Conservation (phyloP, 2,329 filamentous ascomycete species). For the Ceratocystis smalleyi region DNA sequence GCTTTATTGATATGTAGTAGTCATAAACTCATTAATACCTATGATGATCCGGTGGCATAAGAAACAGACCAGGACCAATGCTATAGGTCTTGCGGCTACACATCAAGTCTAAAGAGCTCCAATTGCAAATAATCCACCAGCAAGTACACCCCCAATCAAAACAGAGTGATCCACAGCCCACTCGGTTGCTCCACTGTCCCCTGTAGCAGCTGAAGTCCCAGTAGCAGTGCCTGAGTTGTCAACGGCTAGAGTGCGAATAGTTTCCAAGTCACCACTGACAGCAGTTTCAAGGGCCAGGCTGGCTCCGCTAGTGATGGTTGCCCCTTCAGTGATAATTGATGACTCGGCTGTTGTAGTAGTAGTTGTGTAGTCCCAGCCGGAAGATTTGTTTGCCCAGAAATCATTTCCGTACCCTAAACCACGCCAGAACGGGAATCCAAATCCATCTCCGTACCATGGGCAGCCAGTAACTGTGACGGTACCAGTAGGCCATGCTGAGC, state of each 20-base stretch:
- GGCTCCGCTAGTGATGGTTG: slow-evolving; percentile 16
- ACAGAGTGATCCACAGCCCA: slow-evolving; percentile 14
- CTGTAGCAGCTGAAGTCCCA: slow-evolving; percentile 9
- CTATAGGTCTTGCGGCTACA: neutral
- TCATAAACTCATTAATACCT: neutral
- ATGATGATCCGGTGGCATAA: neutral
- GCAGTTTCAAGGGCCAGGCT: slow-evolving; percentile 16
- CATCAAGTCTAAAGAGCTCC: slow-evolving; percentile 18
- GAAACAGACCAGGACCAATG: neutral
- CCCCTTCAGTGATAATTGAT: slow-evolving; percentile 11
- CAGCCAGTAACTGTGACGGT: slow-evolving; percentile 21
- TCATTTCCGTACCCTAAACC: slow-evolving; percentile 18
- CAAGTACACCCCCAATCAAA: slow-evolving; percentile 18
- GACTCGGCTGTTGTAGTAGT: slow-evolving; percentile 18
- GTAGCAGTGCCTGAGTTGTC: slow-evolving; percentile 12
- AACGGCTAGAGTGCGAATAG: slow-evolving; percentile 19
- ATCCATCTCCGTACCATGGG: slow-evolving; percentile 20
- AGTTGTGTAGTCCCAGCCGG: slow-evolving; percentile 20
- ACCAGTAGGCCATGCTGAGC: slow-evolving; percentile 18
- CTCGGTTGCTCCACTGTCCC: slow-evolving; percentile 11
- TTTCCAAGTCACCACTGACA: slow-evolving; percentile 16
- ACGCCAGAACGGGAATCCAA: slow-evolving; percentile 19
- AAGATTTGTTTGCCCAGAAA: slow-evolving; percentile 18
- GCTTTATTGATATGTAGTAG: neutral
- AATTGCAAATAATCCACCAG: slow-evolving; percentile 18